Conservation (phyloP, 345 rosid genomes). For the Rhodamnia rubescens region DNA sequence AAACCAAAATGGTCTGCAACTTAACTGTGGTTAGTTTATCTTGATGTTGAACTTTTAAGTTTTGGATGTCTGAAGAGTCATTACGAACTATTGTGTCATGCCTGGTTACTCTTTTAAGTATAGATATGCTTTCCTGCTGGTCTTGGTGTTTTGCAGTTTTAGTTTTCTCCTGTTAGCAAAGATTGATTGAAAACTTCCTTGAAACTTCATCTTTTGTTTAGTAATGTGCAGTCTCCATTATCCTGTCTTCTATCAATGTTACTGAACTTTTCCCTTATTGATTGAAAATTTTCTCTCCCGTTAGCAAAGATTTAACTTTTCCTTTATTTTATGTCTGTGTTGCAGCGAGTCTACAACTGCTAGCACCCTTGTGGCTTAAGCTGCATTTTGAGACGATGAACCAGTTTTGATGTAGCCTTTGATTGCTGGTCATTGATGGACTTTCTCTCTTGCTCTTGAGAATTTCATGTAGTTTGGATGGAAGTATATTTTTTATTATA, state of each 20-base stretch:
- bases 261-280: neutral
- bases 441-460: neutral
- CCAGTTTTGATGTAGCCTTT: neutral
- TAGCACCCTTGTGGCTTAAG: constrained; percentile 11
- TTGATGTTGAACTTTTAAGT: neutral
- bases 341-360: constrained; percentile 12
- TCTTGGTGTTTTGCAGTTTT: neutral
- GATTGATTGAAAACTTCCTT: neutral
- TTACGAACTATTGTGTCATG: neutral
- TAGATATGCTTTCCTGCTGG: neutral
- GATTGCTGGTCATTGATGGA: neutral
- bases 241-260: too few relatives aligned
- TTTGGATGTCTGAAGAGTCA: neutral
- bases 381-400: neutral
- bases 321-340: neutral
- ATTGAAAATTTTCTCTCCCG: too few relatives aligned
- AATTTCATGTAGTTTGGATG: neutral
- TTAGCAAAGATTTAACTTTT: too few relatives aligned
- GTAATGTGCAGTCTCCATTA: neutral
- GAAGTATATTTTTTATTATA: neutral
- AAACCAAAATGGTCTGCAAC: neutral
- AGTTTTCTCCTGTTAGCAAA: neutral
- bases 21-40: neutral
- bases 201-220: neutral
- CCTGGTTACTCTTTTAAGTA: neutral